A percentile compares a stretch with the other conserved stretches of the same genome.
phyloP scores from a whole-genome alignment of 345 rosid genomes.

The Citrus hindsii region DNA sequence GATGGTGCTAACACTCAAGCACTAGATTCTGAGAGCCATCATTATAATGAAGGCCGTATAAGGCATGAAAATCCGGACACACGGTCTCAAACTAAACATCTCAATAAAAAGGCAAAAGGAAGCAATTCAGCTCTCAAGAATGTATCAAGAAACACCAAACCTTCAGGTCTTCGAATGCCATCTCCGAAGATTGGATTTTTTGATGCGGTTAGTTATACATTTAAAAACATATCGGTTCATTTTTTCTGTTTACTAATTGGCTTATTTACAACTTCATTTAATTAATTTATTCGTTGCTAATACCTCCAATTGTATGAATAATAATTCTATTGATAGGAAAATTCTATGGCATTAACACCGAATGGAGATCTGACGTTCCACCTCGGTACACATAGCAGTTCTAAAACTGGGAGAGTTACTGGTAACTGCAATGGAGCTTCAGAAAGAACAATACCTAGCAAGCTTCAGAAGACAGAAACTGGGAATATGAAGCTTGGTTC shows the following conservation, averaged over 20 bases:
- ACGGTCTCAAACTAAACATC: neutral
- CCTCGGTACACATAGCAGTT: constrained; percentile 10
- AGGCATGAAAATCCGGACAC: constrained; percentile 12
- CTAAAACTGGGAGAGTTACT: neutral
- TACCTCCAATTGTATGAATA: neutral
- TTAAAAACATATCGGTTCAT: neutral
- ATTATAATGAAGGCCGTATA: neutral
- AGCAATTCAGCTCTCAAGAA: constrained; percentile 1
- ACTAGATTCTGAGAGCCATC: constrained; percentile 4
- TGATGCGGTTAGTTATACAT: constrained; percentile 32
- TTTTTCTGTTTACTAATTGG: neutral
- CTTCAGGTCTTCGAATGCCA: constrained; percentile 44
- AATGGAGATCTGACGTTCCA: constrained; percentile 19
- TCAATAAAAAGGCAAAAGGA: neutral
- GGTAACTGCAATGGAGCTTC: constrained; percentile 8
- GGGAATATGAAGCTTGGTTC: constrained; percentile 5
- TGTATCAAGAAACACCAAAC: constrained; percentile 14
- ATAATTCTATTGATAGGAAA: constrained; percentile 17
- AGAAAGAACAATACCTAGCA: constrained; percentile 10
- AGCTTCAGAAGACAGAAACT: constrained; percentile 14
- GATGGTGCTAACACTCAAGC: constrained; percentile 10
- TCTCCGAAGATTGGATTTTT: constrained; percentile 50
- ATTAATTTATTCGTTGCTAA: neutral
- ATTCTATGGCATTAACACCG: constrained; percentile 9
- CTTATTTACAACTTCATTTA: neutral